Base-by-base conservation (phyloP, 2,329 filamentous ascomycete genomes). In the Atkinsonella hypoxylon region DNA sequence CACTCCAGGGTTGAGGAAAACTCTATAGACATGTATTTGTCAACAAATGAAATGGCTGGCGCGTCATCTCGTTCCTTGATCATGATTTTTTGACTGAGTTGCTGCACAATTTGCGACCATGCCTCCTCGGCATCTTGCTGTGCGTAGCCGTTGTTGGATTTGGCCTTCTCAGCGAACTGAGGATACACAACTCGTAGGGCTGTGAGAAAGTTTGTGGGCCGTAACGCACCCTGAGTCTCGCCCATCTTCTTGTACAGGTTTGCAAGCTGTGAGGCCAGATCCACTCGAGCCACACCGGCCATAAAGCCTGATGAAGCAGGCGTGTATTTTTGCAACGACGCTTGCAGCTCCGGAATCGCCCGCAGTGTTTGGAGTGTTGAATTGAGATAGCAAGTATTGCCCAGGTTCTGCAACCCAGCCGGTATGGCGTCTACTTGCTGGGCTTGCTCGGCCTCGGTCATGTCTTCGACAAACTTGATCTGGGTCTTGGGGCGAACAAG, bases 61-160 rank as follows among this genome's bases (percentile, higher is more conserved):
- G 72, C 67, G 17, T 69, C 69, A 18, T 71, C 67, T 0, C 64
- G 63, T 9, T 78, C 76, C 59, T 79, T 82, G 56, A 86, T 68
- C 63, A 81, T 83, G 47, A 97, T 71, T 63, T 87, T 91, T 61
- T 86, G 79, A 55, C 85, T 82, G 38, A 98, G 71, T 62, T 91
- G 87, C 43, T 85, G 82, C 6, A 98, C 72, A 54, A 98, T 94
- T 64, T 97, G 91, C 18, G 91, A 93, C 89, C 91, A 98, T 45
- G 91, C 93, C 68, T 98, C 93, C 67, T 98, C 93, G 1, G 93
- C 93, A 71, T 98, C 93, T 69, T 98, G 93, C 69, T 98, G 93
- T n/a, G 93, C 90, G 63, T 85, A 97, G 7, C 87, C 89, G 52
- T 84, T 76, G 20, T 88, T 87, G 32, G 84, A 83, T 65, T 87